Base-by-base conservation (phyloP, 805 yeast species). In the Saccharomycopsis vini region DNA sequence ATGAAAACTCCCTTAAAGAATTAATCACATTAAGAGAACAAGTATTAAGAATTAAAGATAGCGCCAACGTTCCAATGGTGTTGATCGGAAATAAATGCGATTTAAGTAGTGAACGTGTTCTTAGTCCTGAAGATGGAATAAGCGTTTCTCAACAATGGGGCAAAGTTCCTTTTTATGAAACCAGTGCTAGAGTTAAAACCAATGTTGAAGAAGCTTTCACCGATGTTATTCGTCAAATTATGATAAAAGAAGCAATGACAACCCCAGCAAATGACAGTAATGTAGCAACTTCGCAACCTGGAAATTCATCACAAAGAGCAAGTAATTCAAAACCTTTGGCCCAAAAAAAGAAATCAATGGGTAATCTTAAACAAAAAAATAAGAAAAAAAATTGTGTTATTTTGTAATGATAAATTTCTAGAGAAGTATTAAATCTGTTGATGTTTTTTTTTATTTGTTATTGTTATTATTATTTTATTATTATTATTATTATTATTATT, bases 81-180 rank as follows among this genome's bases (percentile, higher is more conserved):
- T 67, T 90, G 32, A 80, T 89, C 32, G 97, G 95, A 43, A 88
- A 87, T 63, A 90, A 90, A 62, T 83, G 94, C 54, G 97, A 90
- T 63, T 68, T 86, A 50, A 75, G 73, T 6, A 75, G 75, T 19
- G 88, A 81, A 52, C 70, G 96, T 49, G 81, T 72, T n/a, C 70
- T 88, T 16, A 67, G 79, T 45, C 82, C 86, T 4, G 88, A 81
- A 47, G 87, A 83, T 52, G 97, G 95, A 35, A 79, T 84, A 41
- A 75, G 75, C 45, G 82, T 87, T 3, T 84, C 95, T 23, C 82
- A 82, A 50, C 75, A 76, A 46, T 85, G 96, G 94, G 94, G 62
- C 24, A 73, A 75, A 55, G 92, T 85, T 2, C 95, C 95, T 20
- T 90, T 89, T 56, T 86, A 87, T 62, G 95, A 89, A 62, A 81